phyloP scores from a whole-genome alignment of 331 rosid genomes.

The Saraca asoca region DNA sequence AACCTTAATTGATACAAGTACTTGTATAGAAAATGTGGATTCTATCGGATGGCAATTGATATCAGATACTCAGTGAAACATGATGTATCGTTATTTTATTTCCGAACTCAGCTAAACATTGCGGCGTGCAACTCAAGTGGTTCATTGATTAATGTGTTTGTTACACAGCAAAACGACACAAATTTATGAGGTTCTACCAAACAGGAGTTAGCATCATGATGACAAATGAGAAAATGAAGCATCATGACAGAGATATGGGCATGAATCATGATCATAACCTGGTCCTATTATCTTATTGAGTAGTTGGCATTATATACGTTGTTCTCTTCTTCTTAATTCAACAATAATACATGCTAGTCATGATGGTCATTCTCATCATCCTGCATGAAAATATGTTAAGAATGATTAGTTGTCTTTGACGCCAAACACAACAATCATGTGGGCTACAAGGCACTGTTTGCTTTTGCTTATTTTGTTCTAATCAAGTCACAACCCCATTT shows the following conservation, averaged over 20 bases:
- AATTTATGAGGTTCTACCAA: conserved; percentile 44
- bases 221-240: conserved; percentile 43
- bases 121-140: background rate
- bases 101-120: no score
- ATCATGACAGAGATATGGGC: conserved; percentile 43
- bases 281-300: conserved; percentile 48
- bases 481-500: conserved; percentile 17
- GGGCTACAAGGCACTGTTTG: conserved; percentile 36
- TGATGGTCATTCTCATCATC: conserved; percentile 34
- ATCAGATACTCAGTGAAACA: background rate
- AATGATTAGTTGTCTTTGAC: conserved; percentile 40
- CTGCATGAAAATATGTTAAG: conserved; percentile 42
- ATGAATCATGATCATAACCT: conserved; percentile 35
- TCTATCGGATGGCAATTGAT: no score
- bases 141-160: conserved; percentile 24
- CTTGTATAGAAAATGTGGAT: no score
- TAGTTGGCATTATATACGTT: conserved; percentile 31
- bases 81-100: no score
- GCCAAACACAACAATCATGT: conserved; percentile 44
- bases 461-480: conserved; percentile 33
- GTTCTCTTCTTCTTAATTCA: background rate
- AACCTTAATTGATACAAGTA: no score
- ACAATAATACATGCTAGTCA: conserved; percentile 25
- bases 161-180: conserved; percentile 9
- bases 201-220: conserved; percentile 33